Base-by-base conservation (phyloP, 1,284 basidiomycete species). In the Sporisorium scitamineum region DNA sequence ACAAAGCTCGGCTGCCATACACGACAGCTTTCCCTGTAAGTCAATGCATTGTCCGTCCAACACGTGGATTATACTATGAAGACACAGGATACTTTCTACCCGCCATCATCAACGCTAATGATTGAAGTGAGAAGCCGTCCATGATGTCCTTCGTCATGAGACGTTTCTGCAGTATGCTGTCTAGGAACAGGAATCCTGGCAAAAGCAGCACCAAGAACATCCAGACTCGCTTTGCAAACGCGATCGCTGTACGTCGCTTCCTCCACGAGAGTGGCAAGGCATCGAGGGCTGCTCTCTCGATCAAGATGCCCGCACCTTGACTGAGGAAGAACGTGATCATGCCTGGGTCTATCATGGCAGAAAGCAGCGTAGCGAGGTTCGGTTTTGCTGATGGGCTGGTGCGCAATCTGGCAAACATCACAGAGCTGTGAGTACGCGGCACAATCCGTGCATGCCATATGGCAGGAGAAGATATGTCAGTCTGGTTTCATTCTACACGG, bases 311-410 rank as follows among this genome's bases (percentile, higher is more conserved):
- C 8, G 27, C 56, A 5, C 60, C 68, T 45, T 75, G 72, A 14
- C 56, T 56, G 22, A 75, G 24, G 37, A 75, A 75, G 61, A 75
- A 75, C 6, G 22, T 22, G n/a, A 55, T 58, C 72, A 75, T 75
- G 18, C 68, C 61, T 3, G 44, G 54, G 24, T 75, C 72, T 26
- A 70, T 24, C 60, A 75, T 61, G 34, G 24, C 54, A 3, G 27
- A n/a, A 6, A 64, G 24, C 2, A 68, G 26, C n/a, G 50, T 50
- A 13, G 29, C 8, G 1, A 62, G 16, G 11, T 54, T 24, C 11
- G 47, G 24, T 4, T 41, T 32, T 5, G 44, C 27, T 4, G 42
- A 20, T 8, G 54, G 48, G 1, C 34, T 37, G 14, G 37, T 53
- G 9, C 58, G 67, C 11, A 70, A 61, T 18, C 72, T 51, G 16